A percentile compares a stretch with the other conserved stretches of the same genome.
Evolutionary conservation across 2,329 filamentous ascomycete species (phyloP).

Genomic region (Ramularia endophylla): DNA sequence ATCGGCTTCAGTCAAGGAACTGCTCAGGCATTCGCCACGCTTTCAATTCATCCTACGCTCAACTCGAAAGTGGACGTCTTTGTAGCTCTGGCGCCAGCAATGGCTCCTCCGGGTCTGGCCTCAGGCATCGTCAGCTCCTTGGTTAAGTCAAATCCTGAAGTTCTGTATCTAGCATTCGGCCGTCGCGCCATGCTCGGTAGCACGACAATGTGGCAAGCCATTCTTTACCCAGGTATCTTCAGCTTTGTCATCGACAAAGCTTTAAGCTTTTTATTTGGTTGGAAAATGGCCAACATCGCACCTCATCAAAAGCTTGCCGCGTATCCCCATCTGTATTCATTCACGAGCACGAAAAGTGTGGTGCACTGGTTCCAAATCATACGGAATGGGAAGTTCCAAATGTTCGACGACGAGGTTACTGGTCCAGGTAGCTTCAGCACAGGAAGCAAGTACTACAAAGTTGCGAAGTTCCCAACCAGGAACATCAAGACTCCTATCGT

Average conservation of each 20-base stretch:
- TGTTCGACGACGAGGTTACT: slow-evolving; percentile 94
- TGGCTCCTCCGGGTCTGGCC: slow-evolving; percentile 86
- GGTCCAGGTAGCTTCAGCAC: slow-evolving; percentile 65
- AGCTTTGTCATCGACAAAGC: slow-evolving; percentile 78
- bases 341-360: slow-evolving; percentile 92
- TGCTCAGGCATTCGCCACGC: slow-evolving; percentile 88
- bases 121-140: slow-evolving; percentile 90
- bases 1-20: slow-evolving; percentile 97
- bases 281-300: slow-evolving; percentile 79
- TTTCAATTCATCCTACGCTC: slow-evolving; percentile 85
- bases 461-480: slow-evolving; percentile 89
- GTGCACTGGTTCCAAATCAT: slow-evolving; percentile 99
- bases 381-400: slow-evolving; percentile 90
- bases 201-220: slow-evolving; percentile 94
- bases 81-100: slow-evolving; percentile 89
- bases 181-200: slow-evolving; percentile 85
- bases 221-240: slow-evolving; percentile 92
- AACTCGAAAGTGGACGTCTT: slow-evolving; percentile 95
- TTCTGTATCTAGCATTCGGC: slow-evolving; percentile 89
- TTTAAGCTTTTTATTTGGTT: slow-evolving; percentile 80
- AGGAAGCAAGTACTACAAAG: slow-evolving; percentile 83
- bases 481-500: slow-evolving; percentile 97
- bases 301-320: slow-evolving; percentile 86
- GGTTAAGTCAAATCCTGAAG: slow-evolving; percentile 86
- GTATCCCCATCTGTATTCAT: slow-evolving; percentile 94